phyloP scores from a whole-genome alignment of 2,329 filamentous ascomycete species.

The Ophiocordyceps camponoti-floridani region DNA sequence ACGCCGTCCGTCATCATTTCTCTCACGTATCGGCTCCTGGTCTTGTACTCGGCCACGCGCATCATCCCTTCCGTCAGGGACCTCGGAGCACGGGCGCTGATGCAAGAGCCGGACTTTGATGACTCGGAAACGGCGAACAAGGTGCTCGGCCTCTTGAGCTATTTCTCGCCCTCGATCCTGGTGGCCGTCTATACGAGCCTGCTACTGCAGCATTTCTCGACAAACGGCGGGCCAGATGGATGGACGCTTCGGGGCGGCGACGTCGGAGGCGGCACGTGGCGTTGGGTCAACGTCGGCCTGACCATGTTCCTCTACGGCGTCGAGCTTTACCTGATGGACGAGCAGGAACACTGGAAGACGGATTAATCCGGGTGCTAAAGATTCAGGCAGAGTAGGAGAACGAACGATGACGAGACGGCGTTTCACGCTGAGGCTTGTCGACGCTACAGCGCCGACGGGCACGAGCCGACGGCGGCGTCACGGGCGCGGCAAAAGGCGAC shows the following conservation, averaged over 20 bases:
- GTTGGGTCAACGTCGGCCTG: constrained; percentile 80
- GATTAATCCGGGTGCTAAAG: no score
- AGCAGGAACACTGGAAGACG: constrained; percentile 88
- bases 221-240: constrained; percentile 50
- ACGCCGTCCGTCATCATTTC: constrained; percentile 94
- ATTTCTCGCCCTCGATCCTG: constrained; percentile 87
- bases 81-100: constrained; percentile 63
- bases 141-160: constrained; percentile 68
- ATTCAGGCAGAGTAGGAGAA: constrained; percentile 10
- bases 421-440: no score
- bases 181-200: constrained; percentile 94
- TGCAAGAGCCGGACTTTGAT: constrained; percentile 70
- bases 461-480: not conserved
- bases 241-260: constrained; percentile 79
- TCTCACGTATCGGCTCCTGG: constrained; percentile 79
- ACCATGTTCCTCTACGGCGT: constrained; percentile 84
- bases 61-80: constrained; percentile 91
- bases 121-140: constrained; percentile 70
- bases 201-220: constrained; percentile 86
- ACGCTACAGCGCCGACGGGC: no score
- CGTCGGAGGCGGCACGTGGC: constrained; percentile 66
- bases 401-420: not conserved
- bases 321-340: constrained; percentile 72
- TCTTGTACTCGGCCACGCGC: constrained; percentile 86
- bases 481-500: not conserved